These are phyloP conservation scores for Tillandsia leiboldiana DNA, from an alignment of 176 grass and related monocot genomes.

Conservation along the genomic window DNA sequence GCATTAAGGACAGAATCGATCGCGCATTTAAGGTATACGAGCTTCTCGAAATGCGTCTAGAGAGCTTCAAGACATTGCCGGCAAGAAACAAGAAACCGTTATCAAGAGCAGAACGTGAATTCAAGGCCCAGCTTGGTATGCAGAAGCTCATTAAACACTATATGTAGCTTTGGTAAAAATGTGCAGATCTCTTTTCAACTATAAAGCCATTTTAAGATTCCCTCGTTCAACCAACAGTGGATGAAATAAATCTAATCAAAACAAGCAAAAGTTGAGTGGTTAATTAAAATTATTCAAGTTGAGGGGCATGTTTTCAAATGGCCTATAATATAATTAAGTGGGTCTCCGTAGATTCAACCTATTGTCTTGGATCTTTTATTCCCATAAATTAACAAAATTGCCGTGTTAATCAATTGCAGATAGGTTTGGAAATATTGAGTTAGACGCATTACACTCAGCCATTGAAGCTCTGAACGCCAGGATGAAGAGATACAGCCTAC, in stretches of 20 bases:
- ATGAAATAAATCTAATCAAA: too few relatives aligned
- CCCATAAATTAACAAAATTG: not conserved
- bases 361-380: not conserved
- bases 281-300: too few relatives aligned
- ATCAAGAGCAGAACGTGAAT: constrained; percentile 80
- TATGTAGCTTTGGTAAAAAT: not conserved
- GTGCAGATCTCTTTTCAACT: not conserved
- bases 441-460: constrained; percentile 61
- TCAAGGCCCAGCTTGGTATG: constrained; percentile 78
- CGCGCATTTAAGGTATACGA: constrained; percentile 48
- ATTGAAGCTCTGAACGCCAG: constrained; percentile 61
- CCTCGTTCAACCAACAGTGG: too few relatives aligned
- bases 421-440: constrained; percentile 65
- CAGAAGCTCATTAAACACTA: not conserved
- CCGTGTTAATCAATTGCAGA: constrained; percentile 27
- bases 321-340: too few relatives aligned
- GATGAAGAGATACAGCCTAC: constrained; percentile 38
- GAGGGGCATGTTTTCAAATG: too few relatives aligned
- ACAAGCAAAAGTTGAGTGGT: too few relatives aligned
- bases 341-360: too few relatives aligned
- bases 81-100: constrained; percentile 81
- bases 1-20: constrained; percentile 43
- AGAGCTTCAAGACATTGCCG: constrained; percentile 77
- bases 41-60: constrained; percentile 62
- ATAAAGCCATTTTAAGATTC: too few relatives aligned